Percentiles rank a stretch among this genome's conserved stretches.
Evolutionary conservation across 106 monocot species (phyloP).

Genomic region (Apostasia shenzhenica): DNA sequence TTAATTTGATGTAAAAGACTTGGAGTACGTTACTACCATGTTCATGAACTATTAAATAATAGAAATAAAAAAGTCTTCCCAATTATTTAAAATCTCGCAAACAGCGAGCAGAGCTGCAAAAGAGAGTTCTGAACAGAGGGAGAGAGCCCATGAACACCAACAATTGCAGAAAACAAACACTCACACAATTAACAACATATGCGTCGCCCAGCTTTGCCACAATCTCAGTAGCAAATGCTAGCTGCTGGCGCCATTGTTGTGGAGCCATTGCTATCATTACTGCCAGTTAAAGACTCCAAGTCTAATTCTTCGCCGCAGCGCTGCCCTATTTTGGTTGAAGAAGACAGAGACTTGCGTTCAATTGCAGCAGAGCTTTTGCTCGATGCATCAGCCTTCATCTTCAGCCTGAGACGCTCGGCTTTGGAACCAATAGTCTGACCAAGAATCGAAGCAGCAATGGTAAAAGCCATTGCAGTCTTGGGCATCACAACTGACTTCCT

Average conservation of each 20-base stretch:
- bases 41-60: too few species aligned
- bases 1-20: too few species aligned
- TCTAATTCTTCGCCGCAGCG: conserved; percentile 10
- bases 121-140: too few species aligned
- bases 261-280: conserved; percentile 1
- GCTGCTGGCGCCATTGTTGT: neutral
- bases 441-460: conserved; percentile 71
- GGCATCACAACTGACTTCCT: conserved; percentile 86
- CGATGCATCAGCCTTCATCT: conserved; percentile 9
- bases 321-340: conserved; percentile 5
- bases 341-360: neutral
- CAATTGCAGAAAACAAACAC: too few species aligned
- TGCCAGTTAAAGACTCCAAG: conserved; percentile 33
- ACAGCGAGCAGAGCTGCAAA: too few species aligned
- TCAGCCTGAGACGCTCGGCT: conserved; percentile 59
- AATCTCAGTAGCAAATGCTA: conserved; percentile 28
- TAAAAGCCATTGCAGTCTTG: conserved; percentile 81
- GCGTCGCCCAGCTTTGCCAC: neutral
- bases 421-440: conserved; percentile 81
- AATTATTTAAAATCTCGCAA: too few species aligned
- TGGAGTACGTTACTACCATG: too few species aligned
- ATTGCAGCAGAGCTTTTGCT: neutral
- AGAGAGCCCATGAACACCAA: too few species aligned
- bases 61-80: too few species aligned
- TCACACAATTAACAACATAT: too few species aligned